Base-by-base conservation (phyloP, 2,329 filamentous ascomycete genomes). In the Colletotrichum truncatum region DNA sequence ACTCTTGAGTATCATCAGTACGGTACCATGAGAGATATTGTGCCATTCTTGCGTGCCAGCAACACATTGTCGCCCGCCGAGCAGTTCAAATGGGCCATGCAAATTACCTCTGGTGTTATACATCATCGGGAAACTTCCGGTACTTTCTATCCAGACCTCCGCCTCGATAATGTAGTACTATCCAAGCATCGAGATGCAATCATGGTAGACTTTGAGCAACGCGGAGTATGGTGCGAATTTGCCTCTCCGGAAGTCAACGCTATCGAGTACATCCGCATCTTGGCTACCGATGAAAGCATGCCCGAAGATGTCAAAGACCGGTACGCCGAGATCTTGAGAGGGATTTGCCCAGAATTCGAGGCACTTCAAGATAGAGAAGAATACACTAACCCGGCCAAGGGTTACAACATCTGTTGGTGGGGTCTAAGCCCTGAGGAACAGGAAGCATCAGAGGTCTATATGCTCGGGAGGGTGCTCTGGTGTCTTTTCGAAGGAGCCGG, bases 131-230 rank as follows among this genome's bases (percentile, higher is more conserved):
- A 78, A 48, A 76, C 78, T 12, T 80, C 80, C 10, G 72, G 71
- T 34, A 80, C 81, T 23, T 88, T 85, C 70, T 89, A 89, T 67
- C 84, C 86, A 2, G 87, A 89, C 67, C 79, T 89, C 12, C 84
- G 87, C 12, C 81, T 89, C 4, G 87, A 89, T 73, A 89, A 89
- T 68, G 78, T 89, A 32, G 82, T 89, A 3, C 74, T 88, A 12
- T 83, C 84, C 1, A 77, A 77, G 21, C 69, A 75, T 1, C 76
- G 76, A 18, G 80, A 87, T 57, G 74, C 82, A 9, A 72, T 89
- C 70, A 84, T 89, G 81, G 81, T 89, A 4, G 87, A 89, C 67
- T 88, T 89, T 70, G 87, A 89, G 73, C 87, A 89, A 73, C 82
- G 87, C 30, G 87, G 87, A 7, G 85, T 88, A 2, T 89, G 87